These are phyloP conservation scores for Populus ilicifolia DNA, from an alignment of 345 rosid species.

Conservation along the genomic window DNA sequence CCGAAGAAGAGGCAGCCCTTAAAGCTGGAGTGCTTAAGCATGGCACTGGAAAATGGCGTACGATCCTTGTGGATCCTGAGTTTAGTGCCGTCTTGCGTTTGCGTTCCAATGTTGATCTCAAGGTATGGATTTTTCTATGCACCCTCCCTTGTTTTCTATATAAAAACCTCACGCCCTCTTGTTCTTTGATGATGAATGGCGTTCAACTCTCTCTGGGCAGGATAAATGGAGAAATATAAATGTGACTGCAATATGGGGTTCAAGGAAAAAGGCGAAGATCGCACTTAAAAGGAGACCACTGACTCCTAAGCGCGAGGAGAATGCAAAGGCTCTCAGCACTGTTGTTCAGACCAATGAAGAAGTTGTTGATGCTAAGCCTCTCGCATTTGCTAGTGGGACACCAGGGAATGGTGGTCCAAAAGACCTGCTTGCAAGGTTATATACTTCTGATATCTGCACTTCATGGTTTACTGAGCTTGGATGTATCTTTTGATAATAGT, in stretches of 20 bases:
- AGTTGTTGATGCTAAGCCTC: conserved; percentile 26
- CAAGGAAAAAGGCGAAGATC: conserved; percentile 32
- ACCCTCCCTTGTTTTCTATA: no score
- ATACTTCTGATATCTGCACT: conserved; percentile 17
- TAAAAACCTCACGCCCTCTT: no score
- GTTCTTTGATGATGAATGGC: neutral
- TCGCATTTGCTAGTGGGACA: conserved; percentile 18
- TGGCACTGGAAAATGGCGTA: conserved; percentile 36
- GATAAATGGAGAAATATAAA: conserved; percentile 37
- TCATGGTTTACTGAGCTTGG: conserved; percentile 4
- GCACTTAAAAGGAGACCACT: conserved; percentile 25
- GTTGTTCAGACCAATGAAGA: conserved; percentile 14
- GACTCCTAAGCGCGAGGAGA: conserved; percentile 21
- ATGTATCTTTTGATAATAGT: neutral
- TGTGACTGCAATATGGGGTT: conserved; percentile 37
- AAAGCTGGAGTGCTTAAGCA: conserved; percentile 35
- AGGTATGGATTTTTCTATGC: conserved; percentile 7
- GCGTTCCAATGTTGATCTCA: conserved; percentile 33
- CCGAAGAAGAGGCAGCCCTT: conserved; percentile 35
- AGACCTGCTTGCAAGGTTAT: conserved; percentile 64
- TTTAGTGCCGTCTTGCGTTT: conserved; percentile 19
- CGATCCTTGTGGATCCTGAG: conserved; percentile 31
- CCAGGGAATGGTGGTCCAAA: conserved; percentile 38
- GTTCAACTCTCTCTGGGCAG: conserved; percentile 4
- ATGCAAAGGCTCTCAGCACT: conserved; percentile 15